Percentiles rank a stretch among this genome's conserved stretches.
These are phyloP conservation scores for Tricholomella constricta DNA, from an alignment of 768 basidiomycete species.

Conservation along the genomic window DNA sequence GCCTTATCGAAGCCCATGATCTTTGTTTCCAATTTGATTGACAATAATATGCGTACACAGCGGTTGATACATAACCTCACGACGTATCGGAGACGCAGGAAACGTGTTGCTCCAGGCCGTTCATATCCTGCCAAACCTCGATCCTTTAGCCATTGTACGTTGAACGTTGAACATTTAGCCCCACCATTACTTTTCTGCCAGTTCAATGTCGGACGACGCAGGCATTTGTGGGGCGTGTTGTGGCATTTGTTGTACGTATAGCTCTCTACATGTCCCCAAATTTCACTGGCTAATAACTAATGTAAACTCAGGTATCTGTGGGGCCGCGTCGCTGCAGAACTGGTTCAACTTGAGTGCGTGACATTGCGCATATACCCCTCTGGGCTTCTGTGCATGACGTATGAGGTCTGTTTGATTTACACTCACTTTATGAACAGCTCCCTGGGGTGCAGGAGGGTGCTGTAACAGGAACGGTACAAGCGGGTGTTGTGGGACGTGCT, in stretches of 20 bases:
- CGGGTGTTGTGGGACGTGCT: constrained; percentile 52
- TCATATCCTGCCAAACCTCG: not conserved
- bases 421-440: constrained; percentile 20
- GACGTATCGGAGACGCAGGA: too few relatives aligned
- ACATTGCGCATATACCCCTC: too few relatives aligned
- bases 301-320: constrained; percentile 21
- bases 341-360: constrained; percentile 31
- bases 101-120: too few relatives aligned
- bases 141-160: not conserved
- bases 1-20: too few relatives aligned
- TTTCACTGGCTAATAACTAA: too few relatives aligned
- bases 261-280: not conserved
- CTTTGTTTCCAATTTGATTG: too few relatives aligned
- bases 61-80: too few relatives aligned
- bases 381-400: too few relatives aligned
- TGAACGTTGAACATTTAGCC: too few relatives aligned
- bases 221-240: constrained; percentile 22
- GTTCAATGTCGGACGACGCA: constrained; percentile 14
- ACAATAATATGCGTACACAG: too few relatives aligned
- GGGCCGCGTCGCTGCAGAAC: constrained; percentile 14
- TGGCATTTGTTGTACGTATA: constrained; percentile 30
- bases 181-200: not conserved
- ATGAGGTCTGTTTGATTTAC: not conserved
- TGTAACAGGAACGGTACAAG: constrained; percentile 27
- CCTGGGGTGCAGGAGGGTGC: constrained; percentile 34